phyloP scores from a whole-genome alignment of 345 rosid species.

The Acer yangbiense region DNA sequence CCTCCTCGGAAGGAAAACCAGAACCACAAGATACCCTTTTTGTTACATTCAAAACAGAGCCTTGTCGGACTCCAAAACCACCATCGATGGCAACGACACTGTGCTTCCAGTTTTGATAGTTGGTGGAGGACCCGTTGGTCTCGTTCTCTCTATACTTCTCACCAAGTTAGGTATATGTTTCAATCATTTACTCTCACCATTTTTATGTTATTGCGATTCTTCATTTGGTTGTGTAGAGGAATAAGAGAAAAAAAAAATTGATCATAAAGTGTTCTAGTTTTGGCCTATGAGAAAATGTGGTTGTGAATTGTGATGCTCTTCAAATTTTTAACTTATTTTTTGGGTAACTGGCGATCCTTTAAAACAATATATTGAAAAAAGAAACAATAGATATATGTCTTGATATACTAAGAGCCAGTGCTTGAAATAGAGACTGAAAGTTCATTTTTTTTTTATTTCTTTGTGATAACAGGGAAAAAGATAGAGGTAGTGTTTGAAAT shows the following conservation, averaged over 20 bases:
- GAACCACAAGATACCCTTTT: slow-evolving; percentile 35
- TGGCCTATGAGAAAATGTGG: slow-evolving; percentile 1
- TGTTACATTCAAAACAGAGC: slow-evolving; percentile 37
- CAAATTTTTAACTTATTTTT: too few relatives aligned
- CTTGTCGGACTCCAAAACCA: slow-evolving; percentile 29
- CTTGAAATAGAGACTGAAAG: neutral
- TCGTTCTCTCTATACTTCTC: slow-evolving; percentile 80
- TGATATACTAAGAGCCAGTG: neutral
- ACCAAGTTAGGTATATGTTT: slow-evolving; percentile 63
- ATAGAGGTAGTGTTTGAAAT: neutral
- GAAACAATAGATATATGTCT: neutral
- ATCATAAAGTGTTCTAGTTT: neutral
- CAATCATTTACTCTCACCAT: neutral
- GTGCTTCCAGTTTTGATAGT: slow-evolving; percentile 83
- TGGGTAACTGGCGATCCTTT: too few relatives aligned
- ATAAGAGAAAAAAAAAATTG: neutral
- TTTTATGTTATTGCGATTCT: neutral
- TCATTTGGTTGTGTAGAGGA: neutral
- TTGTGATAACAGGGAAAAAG: neutral
- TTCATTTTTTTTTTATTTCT: neutral
- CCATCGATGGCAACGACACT: slow-evolving; percentile 30
- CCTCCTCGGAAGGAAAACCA: slow-evolving; percentile 37
- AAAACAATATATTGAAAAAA: neutral
- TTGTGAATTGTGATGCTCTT: too few relatives aligned
- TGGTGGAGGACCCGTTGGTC: slow-evolving; percentile 97